Conservation (phyloP, 2,329 filamentous ascomycete species). For the Alternaria burnsii region DNA sequence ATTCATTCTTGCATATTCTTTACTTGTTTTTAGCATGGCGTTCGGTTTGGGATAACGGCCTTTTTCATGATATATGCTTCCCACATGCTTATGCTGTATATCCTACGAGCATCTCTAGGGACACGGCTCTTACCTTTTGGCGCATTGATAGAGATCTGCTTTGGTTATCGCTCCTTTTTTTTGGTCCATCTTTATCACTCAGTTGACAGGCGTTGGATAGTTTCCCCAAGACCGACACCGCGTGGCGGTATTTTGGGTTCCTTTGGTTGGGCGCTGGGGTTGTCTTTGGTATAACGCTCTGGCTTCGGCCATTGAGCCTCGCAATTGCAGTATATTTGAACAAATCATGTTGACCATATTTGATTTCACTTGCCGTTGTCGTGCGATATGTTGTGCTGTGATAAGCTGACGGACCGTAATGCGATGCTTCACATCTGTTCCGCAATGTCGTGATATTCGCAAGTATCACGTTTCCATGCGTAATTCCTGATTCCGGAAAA, state of each 20-base stretch:
- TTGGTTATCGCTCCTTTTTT: constrained; percentile 8
- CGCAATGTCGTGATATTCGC: neutral
- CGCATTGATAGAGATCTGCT: constrained; percentile 20
- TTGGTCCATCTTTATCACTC: constrained; percentile 11
- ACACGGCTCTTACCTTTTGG: constrained; percentile 19
- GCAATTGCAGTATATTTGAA: constrained; percentile 21
- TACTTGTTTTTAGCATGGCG: constrained; percentile 33
- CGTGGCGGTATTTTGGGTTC: constrained; percentile 12
- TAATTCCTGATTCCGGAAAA: constrained; percentile 3
- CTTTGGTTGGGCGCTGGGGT: constrained; percentile 7
- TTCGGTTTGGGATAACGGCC: constrained; percentile 24
- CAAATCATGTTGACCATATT: neutral
- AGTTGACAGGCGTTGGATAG: constrained; percentile 19
- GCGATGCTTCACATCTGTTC: neutral
- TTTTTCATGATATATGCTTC: constrained; percentile 28
- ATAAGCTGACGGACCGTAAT: neutral
- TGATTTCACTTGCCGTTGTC: neutral
- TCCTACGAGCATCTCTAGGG: constrained; percentile 28
- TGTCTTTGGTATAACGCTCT: constrained; percentile 21
- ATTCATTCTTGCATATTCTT: constrained; percentile 11
- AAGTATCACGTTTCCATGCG: neutral
- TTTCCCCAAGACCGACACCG: constrained; percentile 3
- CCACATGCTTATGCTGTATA: constrained; percentile 30
- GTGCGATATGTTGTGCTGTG: neutral
- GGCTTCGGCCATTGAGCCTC: constrained; percentile 23